Percentiles rank a stretch among this genome's conserved stretches.
Conservation (phyloP, 1,139 yeast species). For the Protomyces inouyei region DNA sequence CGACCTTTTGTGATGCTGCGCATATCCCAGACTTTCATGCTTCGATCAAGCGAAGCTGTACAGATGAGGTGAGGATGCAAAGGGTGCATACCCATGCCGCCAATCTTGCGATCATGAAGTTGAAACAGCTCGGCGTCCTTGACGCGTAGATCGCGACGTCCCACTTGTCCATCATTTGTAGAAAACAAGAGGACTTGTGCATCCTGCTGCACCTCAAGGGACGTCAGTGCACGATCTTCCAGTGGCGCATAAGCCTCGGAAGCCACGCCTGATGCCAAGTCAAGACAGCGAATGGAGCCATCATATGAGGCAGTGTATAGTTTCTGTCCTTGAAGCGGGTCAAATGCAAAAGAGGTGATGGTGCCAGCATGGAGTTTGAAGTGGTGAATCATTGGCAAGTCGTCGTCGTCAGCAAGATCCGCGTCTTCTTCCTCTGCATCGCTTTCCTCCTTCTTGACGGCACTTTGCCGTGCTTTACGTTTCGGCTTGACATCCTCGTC, state of each 20-base stretch:
- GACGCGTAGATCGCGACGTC: constrained; percentile 58
- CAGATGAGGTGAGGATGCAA: constrained; percentile 55
- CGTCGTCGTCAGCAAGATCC: constrained; percentile 45
- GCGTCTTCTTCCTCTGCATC: constrained; percentile 36
- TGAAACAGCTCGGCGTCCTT: constrained; percentile 45
- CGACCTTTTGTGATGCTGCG: constrained; percentile 45
- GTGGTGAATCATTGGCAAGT: constrained; percentile 55
- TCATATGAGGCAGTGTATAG: constrained; percentile 76
- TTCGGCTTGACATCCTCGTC: neutral
- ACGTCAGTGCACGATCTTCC: constrained; percentile 53
- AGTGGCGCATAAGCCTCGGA: constrained; percentile 49
- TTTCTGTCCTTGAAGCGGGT: constrained; percentile 49
- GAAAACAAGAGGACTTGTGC: constrained; percentile 61
- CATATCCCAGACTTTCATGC: constrained; percentile 80
- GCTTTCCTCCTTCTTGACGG: neutral
- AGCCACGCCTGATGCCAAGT: constrained; percentile 57
- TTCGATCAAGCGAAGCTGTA: constrained; percentile 81
- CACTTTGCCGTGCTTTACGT: neutral
- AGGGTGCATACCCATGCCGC: constrained; percentile 80
- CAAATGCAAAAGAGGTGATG: constrained; percentile 58
- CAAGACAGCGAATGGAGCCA: constrained; percentile 72
- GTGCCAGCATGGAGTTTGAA: constrained; percentile 74
- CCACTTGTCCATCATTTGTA: constrained; percentile 73
- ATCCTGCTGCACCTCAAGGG: constrained; percentile 46
- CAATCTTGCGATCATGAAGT: constrained; percentile 83